Percentiles rank a stretch among this genome's conserved stretches.
Evolutionary conservation across 257 asterid genomes (phyloP).

Genomic region (Agastache rugosa): DNA sequence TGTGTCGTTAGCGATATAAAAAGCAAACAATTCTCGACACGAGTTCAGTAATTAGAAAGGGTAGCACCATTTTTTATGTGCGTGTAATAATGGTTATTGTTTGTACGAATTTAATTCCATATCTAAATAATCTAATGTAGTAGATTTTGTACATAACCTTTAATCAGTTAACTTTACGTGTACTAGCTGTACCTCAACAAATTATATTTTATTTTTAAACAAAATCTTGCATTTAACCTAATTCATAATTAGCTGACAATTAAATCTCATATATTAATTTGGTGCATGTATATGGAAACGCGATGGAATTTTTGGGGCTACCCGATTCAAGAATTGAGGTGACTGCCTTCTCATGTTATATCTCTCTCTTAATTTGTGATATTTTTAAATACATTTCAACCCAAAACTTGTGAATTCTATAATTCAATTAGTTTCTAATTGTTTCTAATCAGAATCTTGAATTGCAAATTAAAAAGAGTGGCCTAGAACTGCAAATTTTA

Average conservation of each 20-base stretch:
- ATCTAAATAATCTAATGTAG: not conserved
- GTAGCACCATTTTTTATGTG: not conserved
- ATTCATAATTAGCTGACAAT: constrained; percentile 18
- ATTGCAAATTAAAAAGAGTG: constrained; percentile 51
- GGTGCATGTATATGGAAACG: constrained; percentile 35
- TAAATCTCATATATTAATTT: not conserved
- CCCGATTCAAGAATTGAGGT: constrained; percentile 51
- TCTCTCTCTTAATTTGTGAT: not conserved
- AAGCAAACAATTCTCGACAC: not conserved
- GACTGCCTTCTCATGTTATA: not conserved
- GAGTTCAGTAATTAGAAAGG: not conserved
- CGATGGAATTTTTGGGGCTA: not conserved
- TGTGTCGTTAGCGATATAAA: not conserved
- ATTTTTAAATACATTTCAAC: not conserved
- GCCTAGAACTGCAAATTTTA: constrained; percentile 48
- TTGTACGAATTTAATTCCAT: not conserved
- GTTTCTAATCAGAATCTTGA: constrained; percentile 52
- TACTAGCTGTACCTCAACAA: too few species aligned
- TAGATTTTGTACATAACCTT: constrained; percentile 17
- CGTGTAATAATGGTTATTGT: too few species aligned
- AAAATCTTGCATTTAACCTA: not conserved
- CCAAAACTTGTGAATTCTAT: not conserved
- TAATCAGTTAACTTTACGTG: too few species aligned
- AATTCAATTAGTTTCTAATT: not conserved
- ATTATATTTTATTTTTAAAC: not conserved